Conservation (phyloP, 129 eudicot species). For the Artemisia argyi region DNA sequence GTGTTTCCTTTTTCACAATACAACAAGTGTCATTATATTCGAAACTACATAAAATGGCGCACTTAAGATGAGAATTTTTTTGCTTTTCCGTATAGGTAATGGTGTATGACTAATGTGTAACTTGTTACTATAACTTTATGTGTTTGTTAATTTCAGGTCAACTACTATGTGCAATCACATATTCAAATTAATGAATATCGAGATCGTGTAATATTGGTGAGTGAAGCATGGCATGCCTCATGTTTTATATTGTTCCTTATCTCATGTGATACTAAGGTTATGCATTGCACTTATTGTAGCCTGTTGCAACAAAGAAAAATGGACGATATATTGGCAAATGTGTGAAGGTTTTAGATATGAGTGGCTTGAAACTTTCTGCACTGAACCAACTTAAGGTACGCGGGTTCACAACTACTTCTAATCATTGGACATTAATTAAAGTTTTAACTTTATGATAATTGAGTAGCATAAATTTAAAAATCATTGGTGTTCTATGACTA, state of each 20-base stretch:
- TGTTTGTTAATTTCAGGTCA: conserved; percentile 39
- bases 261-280: conserved; percentile 12
- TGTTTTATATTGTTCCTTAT: not conserved
- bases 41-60: not conserved
- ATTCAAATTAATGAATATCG: conserved; percentile 71
- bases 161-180: conserved; percentile 72
- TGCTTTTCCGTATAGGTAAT: not conserved
- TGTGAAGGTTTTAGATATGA: conserved; percentile 69
- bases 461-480: not conserved
- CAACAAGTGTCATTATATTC: not conserved
- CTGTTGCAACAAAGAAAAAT: conserved; percentile 52
- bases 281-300: conserved; percentile 36
- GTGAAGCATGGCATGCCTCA: conserved; percentile 16
- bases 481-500: conserved; percentile 14
- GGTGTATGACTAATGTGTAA: not conserved
- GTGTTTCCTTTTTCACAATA: conserved; percentile 16
- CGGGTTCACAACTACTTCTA: not conserved
- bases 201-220: conserved; percentile 68
- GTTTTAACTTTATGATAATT: not conserved
- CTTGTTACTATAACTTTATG: not conserved
- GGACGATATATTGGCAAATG: conserved; percentile 58
- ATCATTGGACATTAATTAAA: not conserved
- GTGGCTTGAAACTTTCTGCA: conserved; percentile 64
- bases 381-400: conserved; percentile 57
- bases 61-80: not conserved